These are phyloP conservation scores for Xylariaceae sp. DNA, from an alignment of 2,329 filamentous ascomycete genomes.

Conservation along the genomic window DNA sequence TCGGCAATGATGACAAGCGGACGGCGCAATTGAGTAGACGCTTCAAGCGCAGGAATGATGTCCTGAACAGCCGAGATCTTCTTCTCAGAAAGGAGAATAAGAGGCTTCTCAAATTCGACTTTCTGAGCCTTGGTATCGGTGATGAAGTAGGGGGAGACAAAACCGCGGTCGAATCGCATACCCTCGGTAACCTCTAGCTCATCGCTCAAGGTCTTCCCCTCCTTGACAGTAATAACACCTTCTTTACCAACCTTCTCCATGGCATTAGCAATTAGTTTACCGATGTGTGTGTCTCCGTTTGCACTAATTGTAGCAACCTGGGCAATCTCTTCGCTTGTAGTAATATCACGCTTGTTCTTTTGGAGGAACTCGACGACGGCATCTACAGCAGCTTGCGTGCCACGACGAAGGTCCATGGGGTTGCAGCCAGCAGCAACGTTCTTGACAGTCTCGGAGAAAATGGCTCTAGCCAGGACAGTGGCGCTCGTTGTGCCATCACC, in stretches of 20 bases:
- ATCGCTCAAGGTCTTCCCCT: conserved; percentile 96
- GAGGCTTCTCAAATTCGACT: conserved; percentile 99
- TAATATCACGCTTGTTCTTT: conserved; percentile 96
- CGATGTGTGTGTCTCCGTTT: conserved; percentile 94
- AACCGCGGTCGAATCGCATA: conserved; percentile 99
- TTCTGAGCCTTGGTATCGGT: conserved; percentile 98
- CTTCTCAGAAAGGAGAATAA: conserved; percentile 98
- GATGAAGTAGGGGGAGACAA: conserved; percentile 99
- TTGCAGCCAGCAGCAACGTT: conserved; percentile 99
- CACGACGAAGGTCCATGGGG: conserved; percentile 96
- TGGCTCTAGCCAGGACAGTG: conserved; percentile 92
- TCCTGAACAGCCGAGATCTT: conserved; percentile 99
- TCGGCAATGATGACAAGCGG: conserved; percentile 98
- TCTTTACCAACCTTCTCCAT: conserved; percentile 99
- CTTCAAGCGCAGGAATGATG: conserved; percentile 96
- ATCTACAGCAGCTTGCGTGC: conserved; percentile 94
- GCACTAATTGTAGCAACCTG: conserved; percentile 98
- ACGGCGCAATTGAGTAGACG: conserved; percentile 89
- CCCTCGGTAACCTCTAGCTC: conserved; percentile 99
- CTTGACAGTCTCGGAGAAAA: conserved; percentile 99
- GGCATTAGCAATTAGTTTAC: conserved; percentile 90
- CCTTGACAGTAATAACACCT: conserved; percentile 99
- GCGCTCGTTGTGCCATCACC: conserved; percentile 98
- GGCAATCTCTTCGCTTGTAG: conserved; percentile 92
- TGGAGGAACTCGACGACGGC: conserved; percentile 91